These are phyloP conservation scores for Sanghuangporus weigelae DNA, from an alignment of 1,284 basidiomycete genomes.

Conservation along the genomic window DNA sequence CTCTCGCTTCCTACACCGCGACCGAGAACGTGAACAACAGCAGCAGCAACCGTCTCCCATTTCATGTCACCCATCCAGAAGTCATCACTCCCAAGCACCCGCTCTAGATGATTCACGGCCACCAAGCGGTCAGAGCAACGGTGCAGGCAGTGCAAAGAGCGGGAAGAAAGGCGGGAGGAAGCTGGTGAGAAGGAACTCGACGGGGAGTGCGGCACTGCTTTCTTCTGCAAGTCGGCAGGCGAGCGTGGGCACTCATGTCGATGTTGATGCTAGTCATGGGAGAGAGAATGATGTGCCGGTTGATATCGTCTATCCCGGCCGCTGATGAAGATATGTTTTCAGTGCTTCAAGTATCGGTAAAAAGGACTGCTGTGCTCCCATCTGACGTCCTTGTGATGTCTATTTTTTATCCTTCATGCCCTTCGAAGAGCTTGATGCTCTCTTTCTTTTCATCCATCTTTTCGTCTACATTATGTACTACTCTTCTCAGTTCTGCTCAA, in stretches of 20 bases:
- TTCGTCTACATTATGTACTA: background rate
- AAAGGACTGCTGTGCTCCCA: background rate
- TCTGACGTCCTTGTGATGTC: too few species aligned
- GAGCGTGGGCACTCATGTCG: background rate
- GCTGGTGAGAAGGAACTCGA: slow-evolving; percentile 8
- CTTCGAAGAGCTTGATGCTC: background rate
- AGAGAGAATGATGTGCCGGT: background rate
- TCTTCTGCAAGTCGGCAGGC: background rate
- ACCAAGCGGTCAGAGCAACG: background rate
- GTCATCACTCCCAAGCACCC: background rate
- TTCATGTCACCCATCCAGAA: too few species aligned
- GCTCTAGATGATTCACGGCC: background rate
- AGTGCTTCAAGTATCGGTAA: background rate
- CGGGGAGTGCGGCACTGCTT: slow-evolving; percentile 3
- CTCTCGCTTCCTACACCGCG: background rate
- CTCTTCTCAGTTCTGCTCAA: background rate
- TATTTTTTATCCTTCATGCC: background rate
- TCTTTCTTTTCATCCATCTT: background rate
- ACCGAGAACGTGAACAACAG: background rate
- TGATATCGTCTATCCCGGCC: background rate
- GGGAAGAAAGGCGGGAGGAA: slow-evolving; percentile 1
- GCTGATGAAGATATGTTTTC: background rate
- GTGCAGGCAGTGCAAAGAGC: background rate
- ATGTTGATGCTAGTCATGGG: background rate
- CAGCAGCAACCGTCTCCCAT: too few species aligned